Percentiles rank a stretch among this genome's conserved stretches.
Evolutionary conservation across 345 rosid species (phyloP).

Genomic region (Corchorus olitorius): DNA sequence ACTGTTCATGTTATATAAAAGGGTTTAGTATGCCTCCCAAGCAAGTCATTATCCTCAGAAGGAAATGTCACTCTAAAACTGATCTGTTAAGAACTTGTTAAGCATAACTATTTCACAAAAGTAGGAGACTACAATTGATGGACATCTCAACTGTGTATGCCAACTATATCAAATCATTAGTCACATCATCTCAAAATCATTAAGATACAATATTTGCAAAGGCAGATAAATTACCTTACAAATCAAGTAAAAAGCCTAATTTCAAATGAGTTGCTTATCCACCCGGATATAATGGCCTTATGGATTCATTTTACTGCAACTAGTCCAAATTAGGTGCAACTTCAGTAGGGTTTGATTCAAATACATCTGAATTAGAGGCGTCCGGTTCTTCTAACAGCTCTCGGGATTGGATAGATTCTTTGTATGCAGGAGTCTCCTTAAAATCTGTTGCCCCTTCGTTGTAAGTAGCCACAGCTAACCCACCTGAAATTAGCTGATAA

Average conservation of each 20-base stretch:
- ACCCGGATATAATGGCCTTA: slow-evolving; percentile 9
- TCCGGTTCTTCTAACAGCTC: slow-evolving; percentile 81
- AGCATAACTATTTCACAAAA: neutral
- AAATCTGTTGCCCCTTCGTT: slow-evolving; percentile 95
- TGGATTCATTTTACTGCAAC: slow-evolving; percentile 16
- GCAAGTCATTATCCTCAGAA: neutral
- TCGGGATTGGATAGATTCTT: slow-evolving; percentile 70
- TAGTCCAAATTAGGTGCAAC: slow-evolving; percentile 92
- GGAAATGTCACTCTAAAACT: neutral
- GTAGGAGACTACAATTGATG: neutral
- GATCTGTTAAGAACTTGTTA: neutral
- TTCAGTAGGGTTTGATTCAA: slow-evolving; percentile 97
- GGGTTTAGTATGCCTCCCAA: neutral
- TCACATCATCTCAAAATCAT: slow-evolving; percentile 21
- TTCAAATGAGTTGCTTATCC: slow-evolving; percentile 3
- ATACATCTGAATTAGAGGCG: slow-evolving; percentile 68
- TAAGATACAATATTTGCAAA: slow-evolving; percentile 11
- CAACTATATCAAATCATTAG: neutral
- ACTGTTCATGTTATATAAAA: neutral
- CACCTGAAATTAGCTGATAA: slow-evolving; percentile 72
- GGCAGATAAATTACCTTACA: slow-evolving; percentile 24
- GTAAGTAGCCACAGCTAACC: slow-evolving; percentile 78
- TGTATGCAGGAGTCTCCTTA: slow-evolving; percentile 80
- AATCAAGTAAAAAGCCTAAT: slow-evolving; percentile 17
- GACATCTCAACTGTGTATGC: neutral